Percentiles rank a stretch among this genome's conserved stretches.
These are phyloP conservation scores for Trebouxia sp. DNA, from an alignment of 139 green algal species.

Conservation along the genomic window DNA sequence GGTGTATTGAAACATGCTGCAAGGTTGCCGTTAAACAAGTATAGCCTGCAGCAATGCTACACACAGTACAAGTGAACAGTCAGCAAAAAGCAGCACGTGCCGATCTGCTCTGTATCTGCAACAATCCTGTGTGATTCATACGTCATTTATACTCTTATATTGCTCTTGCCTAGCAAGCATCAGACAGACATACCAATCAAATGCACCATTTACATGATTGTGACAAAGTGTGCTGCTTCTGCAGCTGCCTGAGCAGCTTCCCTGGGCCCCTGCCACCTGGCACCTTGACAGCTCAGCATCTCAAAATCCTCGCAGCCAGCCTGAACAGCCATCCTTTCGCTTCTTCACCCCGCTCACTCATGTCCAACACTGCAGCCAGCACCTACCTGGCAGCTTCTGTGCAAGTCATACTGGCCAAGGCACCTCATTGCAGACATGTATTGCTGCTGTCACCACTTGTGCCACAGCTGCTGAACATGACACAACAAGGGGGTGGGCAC, in stretches of 20 bases:
- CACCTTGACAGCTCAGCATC: not conserved
- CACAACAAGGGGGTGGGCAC: too few relatives aligned
- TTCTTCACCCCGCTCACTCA: not conserved
- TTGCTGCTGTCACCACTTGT: not conserved
- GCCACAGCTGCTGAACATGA: not conserved
- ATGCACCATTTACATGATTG: not conserved
- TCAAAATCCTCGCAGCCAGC: not conserved
- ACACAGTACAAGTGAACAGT: too few relatives aligned
- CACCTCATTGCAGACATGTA: not conserved
- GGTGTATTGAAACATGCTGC: too few relatives aligned
- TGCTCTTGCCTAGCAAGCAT: too few relatives aligned
- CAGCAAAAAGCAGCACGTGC: too few relatives aligned
- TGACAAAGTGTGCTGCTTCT: not conserved
- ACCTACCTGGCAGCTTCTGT: not conserved
- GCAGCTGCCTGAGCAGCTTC: constrained; percentile 10
- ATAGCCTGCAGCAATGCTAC: too few relatives aligned
- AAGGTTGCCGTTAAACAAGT: too few relatives aligned
- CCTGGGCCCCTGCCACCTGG: not conserved
- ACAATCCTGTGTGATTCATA: too few relatives aligned
- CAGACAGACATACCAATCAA: not conserved
- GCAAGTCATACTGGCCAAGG: not conserved
- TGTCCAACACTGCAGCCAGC: not conserved
- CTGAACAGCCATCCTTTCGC: not conserved
- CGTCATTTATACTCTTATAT: too few relatives aligned
- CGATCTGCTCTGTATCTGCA: too few relatives aligned